Evolutionary conservation across 257 asterid genomes (phyloP), one percentile per base, ranked within the genome.

Genomic region (Solanum sejunctum): DNA sequence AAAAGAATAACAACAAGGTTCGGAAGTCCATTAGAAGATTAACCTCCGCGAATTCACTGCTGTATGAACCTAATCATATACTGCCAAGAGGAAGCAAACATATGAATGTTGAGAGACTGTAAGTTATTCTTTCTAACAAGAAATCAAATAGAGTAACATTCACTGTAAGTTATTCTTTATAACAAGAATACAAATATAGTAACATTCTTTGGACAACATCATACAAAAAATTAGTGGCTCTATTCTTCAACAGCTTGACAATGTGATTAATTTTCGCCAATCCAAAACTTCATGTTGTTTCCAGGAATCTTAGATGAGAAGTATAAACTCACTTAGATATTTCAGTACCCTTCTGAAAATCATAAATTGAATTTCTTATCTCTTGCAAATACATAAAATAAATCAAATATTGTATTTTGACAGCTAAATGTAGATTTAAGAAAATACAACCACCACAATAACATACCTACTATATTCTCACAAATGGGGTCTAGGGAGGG

Each of bases 21-120:
- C 10, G 89, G 58, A 88, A 88, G 84, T 85, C 95, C 99, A 94
- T 95, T 47, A 58, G 73, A 66, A 49, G 86, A 86, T 87, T 84
- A 80, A 61, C 87, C 73, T 69, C 77, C 70, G 67, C 80, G 66
- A 86, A 86, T 85, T 85, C 84, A 82, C 80, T 70, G 41, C 86
- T 69, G 17, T 86, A 84, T 84, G 90, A n/a, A 60, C 87, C 84
- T 70, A 66, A 80, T 87, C 83, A 80, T 87, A 83, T 54, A 83
- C 88, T 87, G 63, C 45, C 77, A 86, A 36, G 47, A 72, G 12
- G 36, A 80, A 36, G 71, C 83, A 81, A 71, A 21, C 43, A 73
- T 51, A 55, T 77, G 52, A 51, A 52, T 51, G 49, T 26, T 26
- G 26, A 51, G 47, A 51, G 47, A 9, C 64, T 26, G 16, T 8